These are phyloP conservation scores for Bolboschoenoplectus hybrid DNA, from an alignment of 202 grass and related monocot genomes.

Conservation along the genomic window DNA sequence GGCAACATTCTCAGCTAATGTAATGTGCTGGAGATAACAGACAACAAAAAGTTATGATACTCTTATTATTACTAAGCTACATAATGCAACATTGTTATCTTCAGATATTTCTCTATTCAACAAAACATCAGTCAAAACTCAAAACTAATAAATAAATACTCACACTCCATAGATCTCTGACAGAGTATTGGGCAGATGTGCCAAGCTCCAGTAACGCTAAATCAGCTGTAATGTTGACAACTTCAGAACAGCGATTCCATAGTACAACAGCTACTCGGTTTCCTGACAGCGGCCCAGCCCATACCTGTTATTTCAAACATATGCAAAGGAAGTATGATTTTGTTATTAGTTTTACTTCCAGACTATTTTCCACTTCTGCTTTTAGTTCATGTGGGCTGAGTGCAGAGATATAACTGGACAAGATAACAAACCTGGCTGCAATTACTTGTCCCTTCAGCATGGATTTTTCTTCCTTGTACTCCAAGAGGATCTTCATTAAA, in stretches of 20 bases:
- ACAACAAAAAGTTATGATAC: slow-evolving; percentile 8
- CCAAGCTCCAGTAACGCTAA: slow-evolving; percentile 64
- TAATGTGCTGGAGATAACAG: slow-evolving; percentile 60
- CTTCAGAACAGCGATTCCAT: slow-evolving; percentile 81
- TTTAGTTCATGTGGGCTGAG: slow-evolving; percentile 2
- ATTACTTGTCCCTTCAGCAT: slow-evolving; percentile 57
- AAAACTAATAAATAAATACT: slow-evolving; percentile 5
- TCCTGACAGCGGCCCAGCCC: slow-evolving; percentile 82
- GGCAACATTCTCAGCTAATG: slow-evolving; percentile 43
- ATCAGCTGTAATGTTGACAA: slow-evolving; percentile 59
- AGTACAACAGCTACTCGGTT: slow-evolving; percentile 61
- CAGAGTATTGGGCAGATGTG: slow-evolving; percentile 54
- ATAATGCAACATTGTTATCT: background rate
- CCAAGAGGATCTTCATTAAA: slow-evolving; percentile 80
- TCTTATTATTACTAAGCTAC: slow-evolving; percentile 34
- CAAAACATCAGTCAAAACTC: background rate
- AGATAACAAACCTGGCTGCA: slow-evolving; percentile 64
- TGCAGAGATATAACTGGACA: slow-evolving; percentile 15
- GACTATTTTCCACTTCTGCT: background rate
- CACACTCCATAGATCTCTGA: slow-evolving; percentile 88
- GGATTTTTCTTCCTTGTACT: slow-evolving; percentile 84
- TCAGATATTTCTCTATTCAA: background rate
- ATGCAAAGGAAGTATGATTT: background rate
- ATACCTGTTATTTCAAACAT: slow-evolving; percentile 58
- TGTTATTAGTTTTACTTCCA: background rate